phyloP scores from a whole-genome alignment of 805 yeast species.

The Yamadazyma scolyti region DNA sequence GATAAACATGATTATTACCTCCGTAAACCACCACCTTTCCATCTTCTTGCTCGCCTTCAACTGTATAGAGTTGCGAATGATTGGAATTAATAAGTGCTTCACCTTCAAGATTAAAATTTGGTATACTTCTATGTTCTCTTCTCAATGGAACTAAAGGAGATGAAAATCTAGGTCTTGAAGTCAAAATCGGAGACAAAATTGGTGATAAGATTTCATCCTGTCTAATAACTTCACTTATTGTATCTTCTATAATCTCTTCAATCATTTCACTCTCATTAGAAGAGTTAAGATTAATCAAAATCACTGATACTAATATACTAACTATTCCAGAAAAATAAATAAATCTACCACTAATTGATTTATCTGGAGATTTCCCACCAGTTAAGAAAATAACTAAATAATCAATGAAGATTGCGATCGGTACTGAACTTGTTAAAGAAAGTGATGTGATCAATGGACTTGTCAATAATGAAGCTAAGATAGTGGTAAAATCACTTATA shows the following conservation, averaged over 20 bases:
- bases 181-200: slow-evolving; percentile 41
- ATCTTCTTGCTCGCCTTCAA: slow-evolving; percentile 1
- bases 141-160: slow-evolving; percentile 9
- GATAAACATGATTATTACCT: slow-evolving; percentile 12
- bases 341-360: slow-evolving; percentile 12
- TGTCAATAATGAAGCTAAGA: slow-evolving; percentile 50
- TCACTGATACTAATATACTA: slow-evolving; percentile 43
- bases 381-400: slow-evolving; percentile 28
- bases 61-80: slow-evolving; percentile 11
- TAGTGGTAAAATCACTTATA: slow-evolving; percentile 47
- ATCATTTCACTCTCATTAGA: slow-evolving; percentile 42
- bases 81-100: slow-evolving; percentile 11
- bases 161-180: slow-evolving; percentile 6
- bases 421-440: slow-evolving; percentile 50
- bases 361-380: slow-evolving; percentile 10
- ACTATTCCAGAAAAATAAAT: slow-evolving; percentile 45
- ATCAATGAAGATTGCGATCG: slow-evolving; percentile 49
- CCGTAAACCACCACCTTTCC: slow-evolving; percentile 8
- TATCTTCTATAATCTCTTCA: slow-evolving; percentile 45
- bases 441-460: slow-evolving; percentile 52
- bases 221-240: slow-evolving; percentile 45
- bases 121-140: slow-evolving; percentile 4
- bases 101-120: slow-evolving; percentile 10
- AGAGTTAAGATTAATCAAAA: slow-evolving; percentile 43
- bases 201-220: slow-evolving; percentile 46